phyloP scores from a whole-genome alignment of 805 yeast species.

The Kazachstania viticola region DNA sequence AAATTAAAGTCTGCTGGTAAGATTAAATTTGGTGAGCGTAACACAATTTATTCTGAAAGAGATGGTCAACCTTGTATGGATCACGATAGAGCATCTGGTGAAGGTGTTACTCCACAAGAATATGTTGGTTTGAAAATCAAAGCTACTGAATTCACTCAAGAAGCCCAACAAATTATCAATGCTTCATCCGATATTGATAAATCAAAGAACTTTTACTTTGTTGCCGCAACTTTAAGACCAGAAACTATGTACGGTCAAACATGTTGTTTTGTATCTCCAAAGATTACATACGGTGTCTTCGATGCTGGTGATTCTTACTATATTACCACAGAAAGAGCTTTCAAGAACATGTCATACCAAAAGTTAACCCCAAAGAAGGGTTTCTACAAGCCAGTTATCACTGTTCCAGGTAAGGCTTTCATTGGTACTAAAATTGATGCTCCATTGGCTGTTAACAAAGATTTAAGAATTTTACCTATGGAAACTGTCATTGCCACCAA shows the following conservation, averaged over 20 bases:
- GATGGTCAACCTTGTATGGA: slow-evolving; percentile 99
- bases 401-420: slow-evolving; percentile 57
- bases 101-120: slow-evolving; percentile 94
- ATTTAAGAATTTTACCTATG: slow-evolving; percentile 87
- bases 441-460: slow-evolving; percentile 61
- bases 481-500: slow-evolving; percentile 88
- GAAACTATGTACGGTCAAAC: slow-evolving; percentile 99
- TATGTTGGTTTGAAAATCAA: slow-evolving; percentile 86
- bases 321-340: slow-evolving; percentile 89
- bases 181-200: slow-evolving; percentile 27
- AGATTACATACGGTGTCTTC: slow-evolving; percentile 82
- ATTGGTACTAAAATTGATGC: slow-evolving; percentile 83
- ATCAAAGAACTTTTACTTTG: slow-evolving; percentile 61
- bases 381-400: slow-evolving; percentile 45
- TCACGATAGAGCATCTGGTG: slow-evolving; percentile 95
- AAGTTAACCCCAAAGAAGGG: slow-evolving; percentile 87
- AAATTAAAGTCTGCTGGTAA: slow-evolving; percentile 74
- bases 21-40: slow-evolving; percentile 96
- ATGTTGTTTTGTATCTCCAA: slow-evolving; percentile 94
- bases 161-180: slow-evolving; percentile 29
- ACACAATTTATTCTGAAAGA: slow-evolving; percentile 92
- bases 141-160: slow-evolving; percentile 45
- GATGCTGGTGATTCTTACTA: slow-evolving; percentile 69
- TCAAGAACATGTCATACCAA: slow-evolving; percentile 95
- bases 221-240: slow-evolving; percentile 96